Evolutionary conservation across 768 basidiomycete species (phyloP).

Genomic region (Termitomyces bulborhizus): DNA sequence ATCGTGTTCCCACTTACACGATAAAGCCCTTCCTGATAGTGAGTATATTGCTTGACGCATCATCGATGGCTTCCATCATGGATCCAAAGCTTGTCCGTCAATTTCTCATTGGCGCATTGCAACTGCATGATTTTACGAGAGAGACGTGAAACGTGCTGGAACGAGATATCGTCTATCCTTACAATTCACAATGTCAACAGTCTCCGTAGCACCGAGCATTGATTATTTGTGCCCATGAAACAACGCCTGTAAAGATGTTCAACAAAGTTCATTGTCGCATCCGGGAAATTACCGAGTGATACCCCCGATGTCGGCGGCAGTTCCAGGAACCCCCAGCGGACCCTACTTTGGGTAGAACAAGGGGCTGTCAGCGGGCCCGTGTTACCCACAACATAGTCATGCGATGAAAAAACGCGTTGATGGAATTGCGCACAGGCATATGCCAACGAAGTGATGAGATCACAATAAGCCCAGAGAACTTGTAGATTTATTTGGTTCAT

Average conservation of each 20-base stretch:
- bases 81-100: not conserved
- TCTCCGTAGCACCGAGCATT: not conserved
- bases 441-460: not conserved
- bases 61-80: not conserved
- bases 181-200: not conserved
- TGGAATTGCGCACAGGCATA: not conserved
- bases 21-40: not conserved
- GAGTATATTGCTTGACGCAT: not conserved
- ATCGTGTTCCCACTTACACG: conserved; percentile 1
- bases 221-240: not conserved
- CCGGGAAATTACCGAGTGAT: not conserved
- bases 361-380: conserved; percentile 5
- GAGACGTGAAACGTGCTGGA: not conserved
- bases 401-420: not conserved
- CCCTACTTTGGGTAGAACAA: not conserved
- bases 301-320: conserved; percentile 3
- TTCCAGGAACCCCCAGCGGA: not conserved
- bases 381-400: conserved; percentile 3
- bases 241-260: not conserved
- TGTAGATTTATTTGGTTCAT: not conserved
- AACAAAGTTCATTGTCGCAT: not conserved
- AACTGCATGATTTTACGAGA: not conserved
- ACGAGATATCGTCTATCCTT: not conserved
- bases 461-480: not conserved
- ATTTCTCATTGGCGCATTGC: not conserved